Evolutionary conservation across 2,329 filamentous ascomycete genomes (phyloP), one percentile per base, ranked within the genome.

Genomic region (Trichoderma gracile): DNA sequence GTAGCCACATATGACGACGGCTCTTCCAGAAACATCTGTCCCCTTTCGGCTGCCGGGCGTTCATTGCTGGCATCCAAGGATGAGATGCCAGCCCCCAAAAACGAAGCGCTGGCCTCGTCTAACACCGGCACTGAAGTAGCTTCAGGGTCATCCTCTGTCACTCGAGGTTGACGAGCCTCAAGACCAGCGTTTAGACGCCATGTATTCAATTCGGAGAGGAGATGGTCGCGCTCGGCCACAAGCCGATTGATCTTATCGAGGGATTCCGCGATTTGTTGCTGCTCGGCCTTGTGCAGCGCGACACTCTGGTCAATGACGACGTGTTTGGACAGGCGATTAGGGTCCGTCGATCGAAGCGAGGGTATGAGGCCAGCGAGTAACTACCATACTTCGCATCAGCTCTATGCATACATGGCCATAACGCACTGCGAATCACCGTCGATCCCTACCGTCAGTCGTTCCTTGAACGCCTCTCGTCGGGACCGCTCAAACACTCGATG

Each of bases 391-490:
- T 14, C 6, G 14, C 21, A 21, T 53, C 23, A 42, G 63, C 57
- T 9, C 2, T 3, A 15, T 50, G 10, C 19, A 53, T 2, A 10
- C 57, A 19, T 3, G 27, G 33, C 42, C 42, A 3, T 19, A 23
- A n/a, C 43, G n/a, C 12, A 38, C 10, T 5, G 12, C 3, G 12
- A 38, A 14, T 38, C 12, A 38, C 5, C 12, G 33, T 38, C 33
- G 33, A 12, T 33, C 52, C 74, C 66, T 33, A 77, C 78, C 47
- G 70, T 74, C 19, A 80, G 64, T 2, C 74, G 70, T 47, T 77
- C 74, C 57, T 77, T 77, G 68, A 79, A 80, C 1, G 77, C 74
- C 66, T 79, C 77, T n/a, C 78, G 73, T 15, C 78, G 75, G 3
- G 73, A 75, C 67, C 75, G 75, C 60, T 79, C 77, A 66, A 79